A percentile compares a stretch with the other conserved stretches of the same genome.
phyloP scores from a whole-genome alignment of 805 yeast genomes.

The Vanderwaltozyma yarrowii region DNA sequence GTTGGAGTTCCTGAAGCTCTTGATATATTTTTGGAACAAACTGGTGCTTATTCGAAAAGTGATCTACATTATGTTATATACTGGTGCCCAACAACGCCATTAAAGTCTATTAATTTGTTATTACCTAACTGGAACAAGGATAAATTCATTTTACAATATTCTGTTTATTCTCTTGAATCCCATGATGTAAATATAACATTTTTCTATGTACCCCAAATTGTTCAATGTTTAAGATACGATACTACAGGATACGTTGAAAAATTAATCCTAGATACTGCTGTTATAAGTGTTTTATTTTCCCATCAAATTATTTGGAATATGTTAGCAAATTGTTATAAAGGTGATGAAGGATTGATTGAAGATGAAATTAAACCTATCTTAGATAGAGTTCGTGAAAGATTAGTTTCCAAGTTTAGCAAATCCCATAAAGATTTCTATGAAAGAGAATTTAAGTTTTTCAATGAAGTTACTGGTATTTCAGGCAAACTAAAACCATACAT shows the following conservation, averaged over 20 bases:
- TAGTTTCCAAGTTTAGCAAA: conserved; percentile 51
- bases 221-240: conserved; percentile 82
- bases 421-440: conserved; percentile 61
- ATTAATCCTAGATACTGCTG: conserved; percentile 85
- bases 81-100: conserved; percentile 73
- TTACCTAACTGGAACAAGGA: conserved; percentile 61
- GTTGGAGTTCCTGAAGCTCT: conserved; percentile 19
- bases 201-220: conserved; percentile 97
- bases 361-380: conserved; percentile 75
- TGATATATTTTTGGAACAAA: conserved; percentile 9
- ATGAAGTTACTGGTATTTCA: conserved; percentile 84
- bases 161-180: conserved; percentile 79
- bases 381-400: conserved; percentile 57
- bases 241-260: conserved; percentile 74
- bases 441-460: conserved; percentile 79
- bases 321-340: conserved; percentile 84
- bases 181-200: conserved; percentile 84
- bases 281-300: conserved; percentile 81
- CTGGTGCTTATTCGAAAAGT: conserved; percentile 2
- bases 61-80: conserved; percentile 36
- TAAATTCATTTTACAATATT: conserved; percentile 68
- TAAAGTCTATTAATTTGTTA: conserved; percentile 76
- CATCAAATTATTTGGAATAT: conserved; percentile 99
- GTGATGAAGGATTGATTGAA: conserved; percentile 74
- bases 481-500: conserved; percentile 93